Percentiles rank a stretch among this genome's conserved stretches.
Evolutionary conservation across 2,329 filamentous ascomycete species (phyloP).

Genomic region (Bipolaris zeicola): DNA sequence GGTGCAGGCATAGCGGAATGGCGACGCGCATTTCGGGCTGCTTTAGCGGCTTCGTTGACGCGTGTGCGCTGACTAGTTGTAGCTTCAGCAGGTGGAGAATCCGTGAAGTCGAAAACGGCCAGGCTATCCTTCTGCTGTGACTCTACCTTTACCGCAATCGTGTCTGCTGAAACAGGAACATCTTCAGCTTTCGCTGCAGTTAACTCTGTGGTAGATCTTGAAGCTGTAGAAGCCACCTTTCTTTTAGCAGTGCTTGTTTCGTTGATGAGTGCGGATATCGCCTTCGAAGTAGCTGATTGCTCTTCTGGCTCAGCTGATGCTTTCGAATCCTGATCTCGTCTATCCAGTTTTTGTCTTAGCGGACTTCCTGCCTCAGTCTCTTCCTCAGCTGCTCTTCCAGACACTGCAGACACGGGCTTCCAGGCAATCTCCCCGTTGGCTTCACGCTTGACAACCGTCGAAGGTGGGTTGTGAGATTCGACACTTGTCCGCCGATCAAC

Average conservation of each 20-base stretch:
- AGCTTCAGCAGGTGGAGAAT: conserved; percentile 38
- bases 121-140: conserved; percentile 33
- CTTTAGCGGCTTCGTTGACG: conserved; percentile 37
- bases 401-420: conserved; percentile 34
- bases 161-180: conserved; percentile 2
- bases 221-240: conserved; percentile 14
- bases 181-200: conserved; percentile 6
- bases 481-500: conserved; percentile 34
- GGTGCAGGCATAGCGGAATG: conserved; percentile 41
- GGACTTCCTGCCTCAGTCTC: conserved; percentile 43
- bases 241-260: conserved; percentile 37
- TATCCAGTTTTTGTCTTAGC: conserved; percentile 43
- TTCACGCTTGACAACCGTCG: conserved; percentile 39
- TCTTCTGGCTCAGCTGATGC: conserved; percentile 25
- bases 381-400: conserved; percentile 28
- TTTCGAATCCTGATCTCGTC: conserved; percentile 29
- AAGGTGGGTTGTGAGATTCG: conserved; percentile 29
- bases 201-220: conserved; percentile 10
- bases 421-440: conserved; percentile 30
- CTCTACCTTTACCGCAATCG: conserved; percentile 19
- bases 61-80: conserved; percentile 25
- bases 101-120: conserved; percentile 48
- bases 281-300: conserved; percentile 38
- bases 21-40: conserved; percentile 35
- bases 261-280: conserved; percentile 43